These are phyloP conservation scores for Termitomyces sp. DNA, from an alignment of 768 basidiomycete genomes.

Conservation along the genomic window DNA sequence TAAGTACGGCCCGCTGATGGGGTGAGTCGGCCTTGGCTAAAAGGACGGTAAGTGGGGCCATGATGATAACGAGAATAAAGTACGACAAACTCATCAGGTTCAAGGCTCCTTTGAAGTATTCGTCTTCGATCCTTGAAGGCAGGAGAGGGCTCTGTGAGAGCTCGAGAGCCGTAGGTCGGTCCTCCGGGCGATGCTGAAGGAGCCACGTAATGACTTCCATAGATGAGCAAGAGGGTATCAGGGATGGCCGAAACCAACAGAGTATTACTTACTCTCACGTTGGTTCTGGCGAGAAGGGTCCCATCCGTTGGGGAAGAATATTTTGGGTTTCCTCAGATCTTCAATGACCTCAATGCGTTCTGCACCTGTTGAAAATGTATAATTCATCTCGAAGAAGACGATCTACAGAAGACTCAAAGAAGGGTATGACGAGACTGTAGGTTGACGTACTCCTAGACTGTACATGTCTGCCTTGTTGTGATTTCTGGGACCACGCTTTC, in stretches of 20 bases:
- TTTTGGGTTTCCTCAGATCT: constrained; percentile 62
- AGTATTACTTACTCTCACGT: constrained; percentile 52
- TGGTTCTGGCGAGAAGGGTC: constrained; percentile 52
- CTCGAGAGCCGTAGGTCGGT: constrained; percentile 78
- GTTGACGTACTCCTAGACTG: constrained; percentile 70
- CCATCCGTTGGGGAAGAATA: constrained; percentile 79
- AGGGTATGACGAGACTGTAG: neutral
- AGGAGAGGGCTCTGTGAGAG: constrained; percentile 74
- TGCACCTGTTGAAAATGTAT: constrained; percentile 69
- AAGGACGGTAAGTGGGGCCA: neutral
- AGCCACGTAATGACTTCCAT: constrained; percentile 69
- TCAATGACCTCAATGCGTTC: constrained; percentile 84
- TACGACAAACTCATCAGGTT: constrained; percentile 59
- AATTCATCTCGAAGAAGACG: constrained; percentile 98
- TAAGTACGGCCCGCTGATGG: constrained; percentile 73
- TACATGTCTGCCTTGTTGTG: constrained; percentile 93
- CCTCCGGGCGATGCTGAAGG: constrained; percentile 73
- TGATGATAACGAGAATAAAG: neutral
- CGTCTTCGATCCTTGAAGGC: constrained; percentile 75
- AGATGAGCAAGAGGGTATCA: neutral
- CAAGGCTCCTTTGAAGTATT: constrained; percentile 78
- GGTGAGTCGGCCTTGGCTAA: constrained; percentile 76
- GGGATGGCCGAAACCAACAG: neutral
- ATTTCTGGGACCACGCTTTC: constrained; percentile 59
- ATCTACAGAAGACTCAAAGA: constrained; percentile 41